Evolutionary conservation across 2,329 filamentous ascomycete genomes (phyloP).

Genomic region (Pseudophaeomoniella oleicola): DNA sequence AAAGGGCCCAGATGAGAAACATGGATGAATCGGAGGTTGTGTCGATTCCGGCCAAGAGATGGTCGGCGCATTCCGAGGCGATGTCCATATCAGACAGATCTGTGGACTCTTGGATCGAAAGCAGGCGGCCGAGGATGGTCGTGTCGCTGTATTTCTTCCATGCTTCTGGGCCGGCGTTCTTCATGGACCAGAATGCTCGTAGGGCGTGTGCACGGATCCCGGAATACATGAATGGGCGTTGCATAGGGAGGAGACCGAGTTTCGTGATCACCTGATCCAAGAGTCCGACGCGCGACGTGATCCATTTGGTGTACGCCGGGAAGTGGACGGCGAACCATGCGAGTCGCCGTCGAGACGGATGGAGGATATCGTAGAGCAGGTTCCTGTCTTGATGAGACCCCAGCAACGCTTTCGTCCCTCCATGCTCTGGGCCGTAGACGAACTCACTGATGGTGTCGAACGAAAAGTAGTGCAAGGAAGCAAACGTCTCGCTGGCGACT

Average conservation of each 20-base stretch:
- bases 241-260: conserved; percentile 31
- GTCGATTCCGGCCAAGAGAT: conserved; percentile 38
- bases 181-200: conserved; percentile 17
- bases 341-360: conserved; percentile 29
- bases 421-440: conserved; percentile 29
- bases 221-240: conserved; percentile 35
- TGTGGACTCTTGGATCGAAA: conserved; percentile 10
- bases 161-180: conserved; percentile 12
- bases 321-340: conserved; percentile 37
- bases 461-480: conserved; percentile 36
- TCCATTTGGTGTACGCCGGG: conserved; percentile 30
- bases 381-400: conserved; percentile 22
- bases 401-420: conserved; percentile 27
- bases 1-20: conserved; percentile 37
- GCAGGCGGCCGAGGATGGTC: conserved; percentile 11
- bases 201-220: conserved; percentile 33
- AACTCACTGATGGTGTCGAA: conserved; percentile 39
- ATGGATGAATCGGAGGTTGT: conserved; percentile 37
- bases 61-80: conserved; percentile 39
- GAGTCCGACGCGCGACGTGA: conserved; percentile 28
- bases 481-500: conserved; percentile 29
- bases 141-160: conserved; percentile 11
- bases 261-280: conserved; percentile 19
- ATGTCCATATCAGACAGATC: conserved; percentile 30
- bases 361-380: conserved; percentile 33